These are phyloP conservation scores for Ulota crispa DNA, from an alignment of 225 moss, liverwort and hornwort genomes.

Conservation along the genomic window DNA sequence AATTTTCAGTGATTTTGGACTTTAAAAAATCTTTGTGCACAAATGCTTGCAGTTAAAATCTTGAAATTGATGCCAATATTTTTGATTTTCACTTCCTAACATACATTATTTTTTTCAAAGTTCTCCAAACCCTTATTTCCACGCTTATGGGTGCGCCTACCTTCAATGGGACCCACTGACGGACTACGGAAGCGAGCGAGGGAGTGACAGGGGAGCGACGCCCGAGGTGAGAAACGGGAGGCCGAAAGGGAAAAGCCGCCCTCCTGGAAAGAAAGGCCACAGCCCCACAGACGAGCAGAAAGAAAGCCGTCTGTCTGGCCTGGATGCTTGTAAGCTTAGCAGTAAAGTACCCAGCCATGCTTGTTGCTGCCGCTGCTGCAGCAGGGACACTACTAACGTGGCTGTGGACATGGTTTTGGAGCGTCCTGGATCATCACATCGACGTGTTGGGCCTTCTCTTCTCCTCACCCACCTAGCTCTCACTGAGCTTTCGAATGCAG, in stretches of 20 bases:
- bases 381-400: neutral
- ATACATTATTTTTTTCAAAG: too few relatives aligned
- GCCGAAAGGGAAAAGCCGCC: neutral
- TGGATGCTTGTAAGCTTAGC: neutral
- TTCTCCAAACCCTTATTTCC: too few relatives aligned
- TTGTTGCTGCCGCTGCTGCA: neutral
- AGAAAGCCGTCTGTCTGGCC: neutral
- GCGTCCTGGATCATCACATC: neutral
- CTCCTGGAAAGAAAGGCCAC: neutral
- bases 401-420: neutral
- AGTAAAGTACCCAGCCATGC: neutral
- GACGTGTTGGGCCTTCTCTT: neutral
- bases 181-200: too few relatives aligned
- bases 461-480: neutral
- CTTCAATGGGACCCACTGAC: neutral
- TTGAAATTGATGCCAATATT: too few relatives aligned
- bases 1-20: too few relatives aligned
- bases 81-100: too few relatives aligned
- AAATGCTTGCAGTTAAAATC: too few relatives aligned
- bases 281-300: neutral
- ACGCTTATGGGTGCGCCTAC: too few relatives aligned
- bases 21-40: too few relatives aligned
- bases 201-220: neutral
- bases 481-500: neutral
- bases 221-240: neutral